Evolutionary conservation across 305 asterid species (phyloP).

Genomic region (Fraxinus dipetala): DNA sequence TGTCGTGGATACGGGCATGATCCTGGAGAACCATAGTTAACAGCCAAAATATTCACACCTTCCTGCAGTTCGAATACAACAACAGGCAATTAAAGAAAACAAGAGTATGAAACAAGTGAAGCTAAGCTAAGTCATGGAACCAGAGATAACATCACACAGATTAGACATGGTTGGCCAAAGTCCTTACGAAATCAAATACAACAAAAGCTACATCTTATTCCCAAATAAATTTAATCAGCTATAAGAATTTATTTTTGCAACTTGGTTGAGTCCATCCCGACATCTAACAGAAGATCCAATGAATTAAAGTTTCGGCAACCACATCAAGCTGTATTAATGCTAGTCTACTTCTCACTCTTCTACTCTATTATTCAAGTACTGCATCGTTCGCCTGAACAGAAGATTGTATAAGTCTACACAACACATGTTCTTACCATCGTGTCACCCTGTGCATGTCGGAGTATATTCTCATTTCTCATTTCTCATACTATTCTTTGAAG

Average conservation of each 20-base stretch:
- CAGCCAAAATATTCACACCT: constrained; percentile 79
- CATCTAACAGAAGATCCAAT: background rate
- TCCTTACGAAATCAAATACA: background rate
- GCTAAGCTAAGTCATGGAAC: background rate
- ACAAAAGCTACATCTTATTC: background rate
- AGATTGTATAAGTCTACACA: background rate
- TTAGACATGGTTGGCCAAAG: background rate
- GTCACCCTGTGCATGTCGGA: background rate
- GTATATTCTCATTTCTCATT: background rate
- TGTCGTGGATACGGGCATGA: constrained; percentile 80
- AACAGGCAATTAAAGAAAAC: constrained; percentile 16
- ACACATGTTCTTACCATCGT: background rate
- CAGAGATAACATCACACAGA: background rate
- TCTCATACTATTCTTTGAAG: background rate
- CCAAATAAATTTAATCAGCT: background rate
- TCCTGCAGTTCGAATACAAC: constrained; percentile 46
- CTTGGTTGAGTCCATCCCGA: background rate
- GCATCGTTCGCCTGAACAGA: background rate
- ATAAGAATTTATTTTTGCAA: background rate
- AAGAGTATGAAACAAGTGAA: background rate
- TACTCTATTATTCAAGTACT: background rate
- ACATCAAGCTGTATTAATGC: background rate
- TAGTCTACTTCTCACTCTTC: background rate
- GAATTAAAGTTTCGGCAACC: background rate
- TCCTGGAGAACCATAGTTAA: constrained; percentile 88